Evolutionary conservation across 768 basidiomycete species (phyloP).

Genomic region (Clathrus columnatus): DNA sequence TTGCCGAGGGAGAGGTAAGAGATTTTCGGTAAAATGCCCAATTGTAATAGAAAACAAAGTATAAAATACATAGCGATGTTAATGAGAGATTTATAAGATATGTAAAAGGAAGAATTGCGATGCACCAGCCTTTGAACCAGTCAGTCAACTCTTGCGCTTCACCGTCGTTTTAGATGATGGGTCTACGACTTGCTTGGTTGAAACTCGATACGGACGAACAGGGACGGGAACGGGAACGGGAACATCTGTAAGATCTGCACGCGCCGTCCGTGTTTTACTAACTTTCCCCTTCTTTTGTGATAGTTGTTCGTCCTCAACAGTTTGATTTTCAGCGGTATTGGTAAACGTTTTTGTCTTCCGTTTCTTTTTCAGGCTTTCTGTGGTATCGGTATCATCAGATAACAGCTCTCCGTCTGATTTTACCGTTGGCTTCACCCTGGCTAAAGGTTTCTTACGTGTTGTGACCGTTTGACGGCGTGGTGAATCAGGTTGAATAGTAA

Average conservation of each 20-base stretch:
- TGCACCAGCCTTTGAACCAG: too few species aligned
- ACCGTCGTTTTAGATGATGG: too few species aligned
- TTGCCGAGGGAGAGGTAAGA: too few species aligned
- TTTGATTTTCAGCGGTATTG: background rate
- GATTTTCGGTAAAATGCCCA: too few species aligned
- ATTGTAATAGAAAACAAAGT: too few species aligned
- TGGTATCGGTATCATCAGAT: background rate
- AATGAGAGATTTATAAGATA: too few species aligned
- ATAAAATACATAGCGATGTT: too few species aligned
- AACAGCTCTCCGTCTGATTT: background rate
- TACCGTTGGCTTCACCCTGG: constrained; percentile 1
- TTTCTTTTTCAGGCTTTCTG: constrained; percentile 5
- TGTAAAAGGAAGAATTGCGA: too few species aligned
- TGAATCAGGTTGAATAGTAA: background rate
- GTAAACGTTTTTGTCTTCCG: background rate
- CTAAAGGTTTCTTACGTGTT: constrained; percentile 6
- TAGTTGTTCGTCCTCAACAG: background rate
- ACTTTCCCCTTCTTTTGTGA: background rate
- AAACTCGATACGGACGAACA: too few species aligned
- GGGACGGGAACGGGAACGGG: background rate
- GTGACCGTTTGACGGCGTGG: background rate
- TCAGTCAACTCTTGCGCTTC: too few species aligned
- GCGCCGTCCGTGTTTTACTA: background rate
- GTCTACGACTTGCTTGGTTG: too few species aligned
- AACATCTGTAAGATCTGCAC: background rate